These are phyloP conservation scores for Thermochaetoides dissita DNA, from an alignment of 2,329 filamentous ascomycete genomes.

Conservation along the genomic window DNA sequence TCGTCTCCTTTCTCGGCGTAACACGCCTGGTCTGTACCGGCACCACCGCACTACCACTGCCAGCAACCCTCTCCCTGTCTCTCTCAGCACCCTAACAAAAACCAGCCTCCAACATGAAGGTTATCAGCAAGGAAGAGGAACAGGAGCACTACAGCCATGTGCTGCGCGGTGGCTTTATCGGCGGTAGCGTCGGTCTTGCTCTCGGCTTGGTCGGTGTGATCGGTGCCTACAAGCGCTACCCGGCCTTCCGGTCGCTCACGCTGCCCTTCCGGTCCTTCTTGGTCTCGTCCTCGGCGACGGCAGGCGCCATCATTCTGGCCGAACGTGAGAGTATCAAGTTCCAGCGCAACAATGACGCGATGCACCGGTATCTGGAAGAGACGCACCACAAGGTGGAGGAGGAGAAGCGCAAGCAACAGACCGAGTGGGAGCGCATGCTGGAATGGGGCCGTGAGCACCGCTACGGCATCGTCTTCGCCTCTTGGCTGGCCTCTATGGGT, in stretches of 20 bases:
- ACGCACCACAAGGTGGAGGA: slow-evolving; percentile 42
- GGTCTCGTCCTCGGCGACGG: slow-evolving; percentile 67
- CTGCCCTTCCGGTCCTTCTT: slow-evolving; percentile 86
- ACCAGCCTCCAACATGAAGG: slow-evolving; percentile 58
- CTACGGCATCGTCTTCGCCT: slow-evolving; percentile 71
- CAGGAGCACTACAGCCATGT: slow-evolving; percentile 69
- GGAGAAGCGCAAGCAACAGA: slow-evolving; percentile 27
- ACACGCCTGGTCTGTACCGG: too few species aligned
- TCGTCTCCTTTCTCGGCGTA: too few species aligned
- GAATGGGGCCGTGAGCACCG: slow-evolving; percentile 68
- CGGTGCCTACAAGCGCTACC: slow-evolving; percentile 56
- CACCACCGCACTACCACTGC: slow-evolving; percentile 1
- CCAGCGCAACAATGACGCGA: slow-evolving; percentile 57
- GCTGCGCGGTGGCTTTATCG: slow-evolving; percentile 63
- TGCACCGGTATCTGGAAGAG: slow-evolving; percentile 51
- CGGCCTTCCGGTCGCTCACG: slow-evolving; percentile 67
- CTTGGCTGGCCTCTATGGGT: slow-evolving; percentile 71
- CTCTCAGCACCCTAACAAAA: background rate
- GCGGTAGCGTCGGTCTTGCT: slow-evolving; percentile 53
- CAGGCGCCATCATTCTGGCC: slow-evolving; percentile 75
- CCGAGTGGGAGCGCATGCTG: slow-evolving; percentile 50
- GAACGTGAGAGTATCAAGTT: slow-evolving; percentile 54
- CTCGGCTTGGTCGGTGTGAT: slow-evolving; percentile 54
- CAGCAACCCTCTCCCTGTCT: background rate
- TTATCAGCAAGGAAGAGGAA: slow-evolving; percentile 90